Evolutionary conservation across 306 rosid species (phyloP).

Genomic region (Trifolium subterraneum): DNA sequence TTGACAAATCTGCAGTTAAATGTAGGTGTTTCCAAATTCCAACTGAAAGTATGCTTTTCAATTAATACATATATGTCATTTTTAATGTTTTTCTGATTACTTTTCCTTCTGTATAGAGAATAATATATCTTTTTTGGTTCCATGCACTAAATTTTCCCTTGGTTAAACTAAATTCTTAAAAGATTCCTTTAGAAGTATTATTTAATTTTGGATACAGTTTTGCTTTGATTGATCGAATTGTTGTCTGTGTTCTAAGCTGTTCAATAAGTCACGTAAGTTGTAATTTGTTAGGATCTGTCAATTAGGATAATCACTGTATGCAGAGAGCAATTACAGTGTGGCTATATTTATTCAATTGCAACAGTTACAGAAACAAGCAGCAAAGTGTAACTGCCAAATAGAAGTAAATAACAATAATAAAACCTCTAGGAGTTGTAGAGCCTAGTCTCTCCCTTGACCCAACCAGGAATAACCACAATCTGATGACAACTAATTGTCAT

Average conservation of each 20-base stretch:
- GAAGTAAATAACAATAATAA: not conserved
- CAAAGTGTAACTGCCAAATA: not conserved
- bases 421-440: not conserved
- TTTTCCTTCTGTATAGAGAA: not conserved
- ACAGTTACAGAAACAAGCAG: not conserved
- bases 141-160: not conserved
- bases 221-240: constrained; percentile 14
- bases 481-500: not conserved
- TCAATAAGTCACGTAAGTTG: not conserved
- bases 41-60: not conserved
- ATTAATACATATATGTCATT: not conserved
- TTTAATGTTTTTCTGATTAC: not conserved
- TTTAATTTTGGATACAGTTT: constrained; percentile 25
- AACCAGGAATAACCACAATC: not conserved
- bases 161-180: not conserved
- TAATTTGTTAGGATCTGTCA: not conserved
- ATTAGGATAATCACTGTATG: not conserved
- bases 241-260: constrained; percentile 9
- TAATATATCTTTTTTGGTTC: not conserved
- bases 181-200: constrained; percentile 1
- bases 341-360: not conserved
- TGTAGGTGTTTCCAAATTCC: not conserved
- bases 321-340: not conserved
- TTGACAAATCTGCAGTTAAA: constrained; percentile 11
- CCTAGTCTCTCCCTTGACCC: not conserved